Evolutionary conservation across 306 rosid species (phyloP), one percentile per base, ranked within the genome.

Genomic region (Casuarina glauca): DNA sequence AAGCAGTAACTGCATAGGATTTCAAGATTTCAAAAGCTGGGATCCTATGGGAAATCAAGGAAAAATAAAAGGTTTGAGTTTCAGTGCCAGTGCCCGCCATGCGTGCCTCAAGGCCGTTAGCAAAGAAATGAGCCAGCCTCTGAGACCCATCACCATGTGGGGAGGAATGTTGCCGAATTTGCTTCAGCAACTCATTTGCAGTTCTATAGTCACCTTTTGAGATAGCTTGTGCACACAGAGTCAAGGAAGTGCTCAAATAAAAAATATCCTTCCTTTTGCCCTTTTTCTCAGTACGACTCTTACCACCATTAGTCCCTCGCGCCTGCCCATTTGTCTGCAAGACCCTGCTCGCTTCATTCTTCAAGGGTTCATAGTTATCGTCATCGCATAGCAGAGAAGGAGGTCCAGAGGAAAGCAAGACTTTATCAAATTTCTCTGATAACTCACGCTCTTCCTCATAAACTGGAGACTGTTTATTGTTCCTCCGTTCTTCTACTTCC

Each of bases 181-280:
- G 90, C 79, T 83, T 81, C 16, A 93, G 74, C 72, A 91, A 74
- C 68, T 93, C 97, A 77, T 55, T 77, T 74, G 93, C 91, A 57
- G 86, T 85, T 69, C 91, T 80, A 3, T 49, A 42, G 60, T 93
- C 94, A 83, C 76, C 68, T 45, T 79, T 39, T 67, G 97, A 86
- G 32, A 84, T 88, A 58, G 88, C 87, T 52, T 89, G 91, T 36
- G 97, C 97, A 81, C 94, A 93, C 41, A 84, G n/a, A n/a, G n/a
- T 74, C 77, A 91, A 75, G 8, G 91, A 87, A 26, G 85, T 77
- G 78, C 88, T 83, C 84, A 91, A 76, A 77, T 87, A n/a, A n/a
- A n/a, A n/a, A n/a, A n/a, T 93, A 36, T 90, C 91, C 72, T 81
- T 86, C 53, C 77, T 89, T 57, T 64, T 76, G 9, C 73, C 86